phyloP scores from a whole-genome alignment of 495 filamentous ascomycete species.

The Parachaetomium inaequale region DNA sequence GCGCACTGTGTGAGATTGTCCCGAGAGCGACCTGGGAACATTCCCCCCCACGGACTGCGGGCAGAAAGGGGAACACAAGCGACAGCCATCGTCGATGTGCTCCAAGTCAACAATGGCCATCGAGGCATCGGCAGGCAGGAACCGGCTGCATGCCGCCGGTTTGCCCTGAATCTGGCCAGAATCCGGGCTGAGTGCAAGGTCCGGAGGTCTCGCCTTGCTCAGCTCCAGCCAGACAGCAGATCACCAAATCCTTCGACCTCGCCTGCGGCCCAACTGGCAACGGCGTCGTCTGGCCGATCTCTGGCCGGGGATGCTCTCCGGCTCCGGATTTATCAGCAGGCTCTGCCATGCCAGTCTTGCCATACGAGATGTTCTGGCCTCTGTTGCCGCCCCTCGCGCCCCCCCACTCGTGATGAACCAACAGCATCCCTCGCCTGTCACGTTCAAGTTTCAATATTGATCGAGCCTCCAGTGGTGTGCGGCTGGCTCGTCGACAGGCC shows the following conservation, averaged over 20 bases:
- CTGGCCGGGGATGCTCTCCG: not conserved
- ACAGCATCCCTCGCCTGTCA: not conserved
- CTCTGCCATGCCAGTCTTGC: not conserved
- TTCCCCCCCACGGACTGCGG: conserved; percentile 17
- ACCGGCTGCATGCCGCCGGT: conserved; percentile 14
- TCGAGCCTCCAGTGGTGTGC: not conserved
- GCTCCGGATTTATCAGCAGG: not conserved
- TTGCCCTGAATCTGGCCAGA: conserved; percentile 7
- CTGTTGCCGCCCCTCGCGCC: not conserved
- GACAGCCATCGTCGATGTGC: not conserved
- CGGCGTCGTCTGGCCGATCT: not conserved
- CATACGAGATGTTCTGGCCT: not conserved
- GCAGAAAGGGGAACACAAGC: conserved; percentile 11
- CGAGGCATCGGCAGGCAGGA: not conserved
- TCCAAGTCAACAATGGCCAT: not conserved
- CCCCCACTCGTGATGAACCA: not conserved
- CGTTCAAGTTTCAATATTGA: not conserved
- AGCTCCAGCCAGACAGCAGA: not conserved
- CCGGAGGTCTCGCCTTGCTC: not conserved
- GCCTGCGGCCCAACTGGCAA: not conserved
- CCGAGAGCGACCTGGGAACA: no score
- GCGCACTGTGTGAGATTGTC: conserved; percentile 22
- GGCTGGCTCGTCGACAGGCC: not conserved
- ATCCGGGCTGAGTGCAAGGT: not conserved
- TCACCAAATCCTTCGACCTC: not conserved